Conservation (phyloP, 495 filamentous ascomycete genomes). For the Xylaria bambusicola region DNA sequence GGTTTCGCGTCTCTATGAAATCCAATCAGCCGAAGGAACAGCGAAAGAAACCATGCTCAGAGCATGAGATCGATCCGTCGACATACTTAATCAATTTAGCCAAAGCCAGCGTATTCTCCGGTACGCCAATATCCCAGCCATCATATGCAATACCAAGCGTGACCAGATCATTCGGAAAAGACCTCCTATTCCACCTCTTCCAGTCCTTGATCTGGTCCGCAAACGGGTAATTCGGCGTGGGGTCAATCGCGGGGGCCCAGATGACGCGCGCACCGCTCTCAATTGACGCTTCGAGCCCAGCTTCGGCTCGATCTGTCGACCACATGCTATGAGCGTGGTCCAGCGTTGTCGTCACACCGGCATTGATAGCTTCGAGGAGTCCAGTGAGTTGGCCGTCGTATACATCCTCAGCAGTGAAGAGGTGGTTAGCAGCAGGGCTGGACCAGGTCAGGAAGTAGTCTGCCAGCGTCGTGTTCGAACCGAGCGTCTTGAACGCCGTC, state of each 20-base stretch:
- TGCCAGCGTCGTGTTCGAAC: slow-evolving; percentile 30
- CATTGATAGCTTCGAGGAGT: slow-evolving; percentile 53
- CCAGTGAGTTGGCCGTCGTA: slow-evolving; percentile 59
- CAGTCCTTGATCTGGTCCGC: slow-evolving; percentile 36
- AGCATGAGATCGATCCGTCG: not conserved
- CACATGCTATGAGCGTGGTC: slow-evolving; percentile 58
- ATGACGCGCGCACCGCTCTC: slow-evolving; percentile 48
- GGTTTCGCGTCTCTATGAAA: slow-evolving; percentile 20
- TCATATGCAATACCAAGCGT: slow-evolving; percentile 44
- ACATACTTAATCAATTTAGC: slow-evolving; percentile 27
- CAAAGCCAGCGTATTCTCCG: slow-evolving; percentile 30
- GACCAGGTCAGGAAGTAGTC: slow-evolving; percentile 26
- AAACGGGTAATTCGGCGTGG: slow-evolving; percentile 22
- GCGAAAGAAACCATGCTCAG: not conserved
- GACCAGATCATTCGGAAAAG: slow-evolving; percentile 21
- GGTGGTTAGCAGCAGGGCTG: slow-evolving; percentile 23
- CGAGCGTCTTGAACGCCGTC: slow-evolving; percentile 47
- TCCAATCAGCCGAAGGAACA: not conserved
- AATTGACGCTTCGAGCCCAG: slow-evolving; percentile 39
- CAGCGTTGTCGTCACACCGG: slow-evolving; percentile 59
- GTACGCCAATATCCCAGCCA: slow-evolving; percentile 26
- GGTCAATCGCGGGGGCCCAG: slow-evolving; percentile 37
- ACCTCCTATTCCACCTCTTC: slow-evolving; percentile 27
- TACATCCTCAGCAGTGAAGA: slow-evolving; percentile 50
- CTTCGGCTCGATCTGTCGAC: slow-evolving; percentile 40